These are phyloP conservation scores for Fusarium miscanthi DNA, from an alignment of 2,329 filamentous ascomycete species.

Conservation along the genomic window DNA sequence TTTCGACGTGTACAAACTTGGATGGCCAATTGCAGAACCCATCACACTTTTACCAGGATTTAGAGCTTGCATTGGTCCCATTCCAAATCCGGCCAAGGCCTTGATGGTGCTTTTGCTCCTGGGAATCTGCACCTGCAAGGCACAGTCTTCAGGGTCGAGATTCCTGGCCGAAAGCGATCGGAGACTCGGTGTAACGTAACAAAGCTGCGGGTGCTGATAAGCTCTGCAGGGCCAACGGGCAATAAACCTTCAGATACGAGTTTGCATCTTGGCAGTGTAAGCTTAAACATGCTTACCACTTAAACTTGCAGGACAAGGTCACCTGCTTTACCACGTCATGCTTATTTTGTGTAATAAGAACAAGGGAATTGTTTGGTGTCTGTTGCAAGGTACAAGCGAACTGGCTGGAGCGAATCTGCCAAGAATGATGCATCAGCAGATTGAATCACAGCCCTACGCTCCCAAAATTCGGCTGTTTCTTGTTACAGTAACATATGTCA, in stretches of 20 bases:
- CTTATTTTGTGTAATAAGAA: not conserved
- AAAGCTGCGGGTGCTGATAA: not conserved
- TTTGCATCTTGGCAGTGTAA: slow-evolving; percentile 19
- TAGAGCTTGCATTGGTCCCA: not conserved
- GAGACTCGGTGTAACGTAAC: not conserved
- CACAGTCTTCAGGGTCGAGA: slow-evolving; percentile 6
- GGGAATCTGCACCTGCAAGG: slow-evolving; percentile 13
- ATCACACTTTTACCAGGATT: not conserved
- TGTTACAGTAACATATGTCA: not conserved
- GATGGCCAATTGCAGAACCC: not conserved
- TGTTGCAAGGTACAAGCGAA: not conserved
- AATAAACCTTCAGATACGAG: not conserved
- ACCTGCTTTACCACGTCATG: not conserved
- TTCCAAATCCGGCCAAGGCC: not conserved
- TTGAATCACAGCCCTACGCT: not conserved
- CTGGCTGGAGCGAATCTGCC: not conserved
- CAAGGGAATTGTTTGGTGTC: not conserved
- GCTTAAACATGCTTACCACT: slow-evolving; percentile 3
- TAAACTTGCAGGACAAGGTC: not conserved
- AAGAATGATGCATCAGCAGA: not conserved
- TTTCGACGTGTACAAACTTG: not conserved
- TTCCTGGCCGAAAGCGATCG: not conserved
- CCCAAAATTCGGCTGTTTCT: slow-evolving; percentile 3
- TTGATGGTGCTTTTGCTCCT: not conserved
- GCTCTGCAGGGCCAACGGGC: not conserved